Conservation (phyloP, 805 yeast species). For the Wickerhamiella musiphila region DNA sequence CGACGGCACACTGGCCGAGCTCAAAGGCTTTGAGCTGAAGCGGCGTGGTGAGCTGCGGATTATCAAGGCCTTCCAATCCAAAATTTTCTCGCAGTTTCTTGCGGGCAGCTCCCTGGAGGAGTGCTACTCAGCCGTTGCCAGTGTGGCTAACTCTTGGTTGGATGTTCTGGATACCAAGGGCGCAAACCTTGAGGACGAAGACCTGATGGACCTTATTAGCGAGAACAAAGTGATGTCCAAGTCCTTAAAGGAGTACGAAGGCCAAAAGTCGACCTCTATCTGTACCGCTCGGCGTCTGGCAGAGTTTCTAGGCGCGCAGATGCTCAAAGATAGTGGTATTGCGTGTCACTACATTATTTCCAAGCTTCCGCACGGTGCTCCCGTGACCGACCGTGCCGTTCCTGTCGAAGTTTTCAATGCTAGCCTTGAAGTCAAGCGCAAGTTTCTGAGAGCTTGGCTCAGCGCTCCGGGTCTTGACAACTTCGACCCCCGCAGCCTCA, state of each 20-base stretch:
- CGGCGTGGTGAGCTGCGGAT: constrained; percentile 91
- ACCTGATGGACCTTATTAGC: constrained; percentile 82
- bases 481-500: constrained; percentile 73
- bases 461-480: constrained; percentile 56
- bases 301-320: constrained; percentile 86
- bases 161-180: constrained; percentile 87
- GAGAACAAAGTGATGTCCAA: constrained; percentile 94
- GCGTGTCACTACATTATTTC: constrained; percentile 91
- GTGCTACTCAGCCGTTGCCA: constrained; percentile 81
- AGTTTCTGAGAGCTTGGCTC: constrained; percentile 73
- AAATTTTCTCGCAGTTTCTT: constrained; percentile 76
- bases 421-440: constrained; percentile 49
- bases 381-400: constrained; percentile 89
- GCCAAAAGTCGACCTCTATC: constrained; percentile 84
- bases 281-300: constrained; percentile 89
- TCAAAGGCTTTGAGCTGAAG: constrained; percentile 91
- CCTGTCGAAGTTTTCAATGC: constrained; percentile 94
- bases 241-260: constrained; percentile 71
- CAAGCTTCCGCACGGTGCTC: constrained; percentile 62
- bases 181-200: constrained; percentile 76
- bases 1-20: constrained; percentile 85
- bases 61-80: constrained; percentile 88
- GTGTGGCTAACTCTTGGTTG: constrained; percentile 88
- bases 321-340: constrained; percentile 91
- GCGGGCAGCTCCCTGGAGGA: constrained; percentile 64